Percentiles rank a stretch among this genome's conserved stretches.
Evolutionary conservation across 2,329 filamentous ascomycete species (phyloP).

Genomic region (Aureobasidium musti): DNA sequence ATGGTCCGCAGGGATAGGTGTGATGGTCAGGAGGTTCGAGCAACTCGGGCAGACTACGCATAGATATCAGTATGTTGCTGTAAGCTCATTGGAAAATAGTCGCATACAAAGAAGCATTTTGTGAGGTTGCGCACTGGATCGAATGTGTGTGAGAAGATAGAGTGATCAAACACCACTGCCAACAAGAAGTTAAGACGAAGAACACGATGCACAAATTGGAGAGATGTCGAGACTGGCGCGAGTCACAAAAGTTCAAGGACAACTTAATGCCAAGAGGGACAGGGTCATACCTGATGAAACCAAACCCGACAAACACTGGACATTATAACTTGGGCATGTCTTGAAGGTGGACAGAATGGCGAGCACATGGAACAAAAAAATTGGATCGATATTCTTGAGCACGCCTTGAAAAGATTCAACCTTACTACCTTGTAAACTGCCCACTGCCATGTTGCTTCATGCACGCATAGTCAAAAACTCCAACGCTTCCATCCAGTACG

Average conservation of each 20-base stretch:
- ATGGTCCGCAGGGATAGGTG: conserved; percentile 46
- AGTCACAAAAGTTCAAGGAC: conserved; percentile 13
- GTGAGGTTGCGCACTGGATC: not conserved
- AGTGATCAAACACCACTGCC: not conserved
- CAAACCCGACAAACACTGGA: too few species aligned
- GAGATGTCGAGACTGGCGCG: not conserved
- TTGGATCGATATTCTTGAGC: not conserved
- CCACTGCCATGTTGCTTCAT: not conserved
- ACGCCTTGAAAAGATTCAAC: not conserved
- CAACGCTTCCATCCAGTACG: conserved; percentile 7
- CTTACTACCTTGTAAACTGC: not conserved
- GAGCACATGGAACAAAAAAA: not conserved
- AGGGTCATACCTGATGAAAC: too few species aligned
- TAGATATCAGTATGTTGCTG: conserved; percentile 5
- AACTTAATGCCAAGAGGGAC: conserved; percentile 10
- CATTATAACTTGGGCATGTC: too few species aligned
- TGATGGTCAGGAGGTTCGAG: conserved; percentile 80
- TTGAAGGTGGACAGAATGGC: not conserved
- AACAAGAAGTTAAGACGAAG: not conserved
- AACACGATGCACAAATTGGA: not conserved
- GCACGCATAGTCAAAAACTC: not conserved
- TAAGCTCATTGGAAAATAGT: not conserved
- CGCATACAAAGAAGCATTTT: conserved; percentile 67
- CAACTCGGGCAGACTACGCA: conserved; percentile 74
- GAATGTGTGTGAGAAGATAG: too few species aligned